Base-by-base conservation (phyloP, 441 rosid species). In the Populus hybrid region DNA sequence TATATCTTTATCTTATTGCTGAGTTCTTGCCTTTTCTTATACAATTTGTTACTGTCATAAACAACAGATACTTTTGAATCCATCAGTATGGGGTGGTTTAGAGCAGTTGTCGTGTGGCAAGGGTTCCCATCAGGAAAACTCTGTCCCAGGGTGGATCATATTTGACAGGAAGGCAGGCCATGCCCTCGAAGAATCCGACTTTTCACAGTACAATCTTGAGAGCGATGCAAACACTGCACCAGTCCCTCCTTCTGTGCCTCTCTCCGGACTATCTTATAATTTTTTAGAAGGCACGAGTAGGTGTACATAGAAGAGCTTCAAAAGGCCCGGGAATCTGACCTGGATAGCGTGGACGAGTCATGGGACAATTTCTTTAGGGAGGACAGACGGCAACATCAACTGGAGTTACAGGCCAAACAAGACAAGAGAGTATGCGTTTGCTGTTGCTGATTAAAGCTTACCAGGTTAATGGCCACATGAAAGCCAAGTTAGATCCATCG, bases 341-440 rank as follows among this genome's bases (percentile, higher is more conserved):
- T 94, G 0, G 84, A 75, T 69, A 94, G 96, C 75, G 98, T 94
- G n/a, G 98, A 94, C 83, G 99, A 94, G 81, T 94, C 98, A 2
- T 93, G 98, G 98, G 95, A 95, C 80, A 93, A 92, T 86, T 95
- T 94, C 90, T 95, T 95, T 67, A 89, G 97, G 73, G 94, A 4
- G 99, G 97, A 67, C 98, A 93, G 85, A 94, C 98, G 26, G 91
- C 94, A 0, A 91, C 97, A n/a, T 94, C 99, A 20, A 93, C 94
- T n/a, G 98, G 98, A 42, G 90, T 95, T 81, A 92, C 99, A 0
- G 98, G 99, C n/a, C 98, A 95, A 86, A 95, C 98, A 0, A 95
- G 94, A 76, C 96, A 93, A 84, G 99, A 95, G 88, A 94, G 99
- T 82, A 95, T 94, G 99, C 91, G 95, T 0, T 77, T 95, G 65